Percentiles rank a stretch among this genome's conserved stretches.
Evolutionary conservation across 805 yeast species (phyloP).

Genomic region (Metschnikowia shivogae): DNA sequence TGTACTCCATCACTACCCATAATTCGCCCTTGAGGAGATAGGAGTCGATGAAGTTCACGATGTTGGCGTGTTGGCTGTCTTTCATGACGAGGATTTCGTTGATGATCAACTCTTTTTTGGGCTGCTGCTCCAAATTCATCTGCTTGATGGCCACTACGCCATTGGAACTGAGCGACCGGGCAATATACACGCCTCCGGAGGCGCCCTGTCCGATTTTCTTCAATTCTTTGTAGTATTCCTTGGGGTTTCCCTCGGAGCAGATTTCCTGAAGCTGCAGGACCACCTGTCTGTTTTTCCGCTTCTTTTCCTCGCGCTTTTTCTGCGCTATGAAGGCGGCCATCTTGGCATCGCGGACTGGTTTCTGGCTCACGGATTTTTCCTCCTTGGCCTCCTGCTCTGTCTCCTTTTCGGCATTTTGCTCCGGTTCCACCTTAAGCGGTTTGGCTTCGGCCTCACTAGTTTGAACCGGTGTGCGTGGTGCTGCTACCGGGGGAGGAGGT

Average conservation of each 20-base stretch:
- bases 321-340: constrained; percentile 56
- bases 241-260: constrained; percentile 85
- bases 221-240: constrained; percentile 58
- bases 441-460: not conserved
- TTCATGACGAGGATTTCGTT: constrained; percentile 21
- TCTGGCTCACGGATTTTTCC: constrained; percentile 11
- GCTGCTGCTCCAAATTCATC: constrained; percentile 92
- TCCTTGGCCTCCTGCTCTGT: constrained; percentile 7
- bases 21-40: constrained; percentile 63
- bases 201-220: constrained; percentile 97
- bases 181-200: constrained; percentile 93
- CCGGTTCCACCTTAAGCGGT: too few species aligned
- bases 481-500: constrained; percentile 37
- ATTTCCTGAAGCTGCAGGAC: constrained; percentile 67
- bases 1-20: constrained; percentile 98
- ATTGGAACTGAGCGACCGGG: constrained; percentile 46
- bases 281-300: constrained; percentile 65
- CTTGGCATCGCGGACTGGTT: constrained; percentile 46
- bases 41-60: constrained; percentile 19
- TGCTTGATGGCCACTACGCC: constrained; percentile 84
- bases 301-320: constrained; percentile 75
- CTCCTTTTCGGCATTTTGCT: too few species aligned
- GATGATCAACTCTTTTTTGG: constrained; percentile 89
- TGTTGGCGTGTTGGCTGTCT: constrained; percentile 19
- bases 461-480: constrained; percentile 3